Percentiles rank a stretch among this genome's conserved stretches.
Evolutionary conservation across 192 early-diverging fungal genomes (phyloP).

Genomic region (Coemansia sp.): DNA sequence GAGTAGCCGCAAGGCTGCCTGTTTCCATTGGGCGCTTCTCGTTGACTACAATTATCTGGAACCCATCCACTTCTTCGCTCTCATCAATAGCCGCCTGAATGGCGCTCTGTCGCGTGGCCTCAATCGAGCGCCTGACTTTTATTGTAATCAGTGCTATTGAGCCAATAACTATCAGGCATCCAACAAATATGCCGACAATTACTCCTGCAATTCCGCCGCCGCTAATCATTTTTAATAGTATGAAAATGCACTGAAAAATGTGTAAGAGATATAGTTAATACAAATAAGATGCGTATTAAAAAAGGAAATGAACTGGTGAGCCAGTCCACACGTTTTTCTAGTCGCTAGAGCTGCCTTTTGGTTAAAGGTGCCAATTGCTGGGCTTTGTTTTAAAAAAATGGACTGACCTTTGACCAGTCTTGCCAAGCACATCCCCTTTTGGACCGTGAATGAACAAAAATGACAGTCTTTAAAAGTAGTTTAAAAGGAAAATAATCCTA

Average conservation of each 20-base stretch:
- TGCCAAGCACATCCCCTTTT: not conserved
- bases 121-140: not conserved
- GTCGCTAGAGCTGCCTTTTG: not conserved
- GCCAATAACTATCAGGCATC: not conserved
- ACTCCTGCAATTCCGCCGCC: constrained; percentile 4
- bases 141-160: not conserved
- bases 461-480: not conserved
- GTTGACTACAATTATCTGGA: not conserved
- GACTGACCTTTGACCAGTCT: not conserved
- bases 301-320: not conserved
- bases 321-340: not conserved
- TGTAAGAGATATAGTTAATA: too few relatives aligned
- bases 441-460: not conserved
- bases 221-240: not conserved
- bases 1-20: not conserved
- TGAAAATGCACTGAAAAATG: not conserved
- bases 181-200: not conserved
- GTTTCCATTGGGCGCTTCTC: not conserved
- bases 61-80: constrained; percentile 2
- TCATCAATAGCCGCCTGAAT: constrained; percentile 3
- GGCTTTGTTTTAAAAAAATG: not conserved
- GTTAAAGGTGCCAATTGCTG: not conserved
- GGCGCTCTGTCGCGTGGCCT: not conserved
- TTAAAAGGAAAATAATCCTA: not conserved
- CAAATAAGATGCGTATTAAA: not conserved